Evolutionary conservation across 768 basidiomycete genomes (phyloP).

Genomic region (Pleurotus sapidus): DNA sequence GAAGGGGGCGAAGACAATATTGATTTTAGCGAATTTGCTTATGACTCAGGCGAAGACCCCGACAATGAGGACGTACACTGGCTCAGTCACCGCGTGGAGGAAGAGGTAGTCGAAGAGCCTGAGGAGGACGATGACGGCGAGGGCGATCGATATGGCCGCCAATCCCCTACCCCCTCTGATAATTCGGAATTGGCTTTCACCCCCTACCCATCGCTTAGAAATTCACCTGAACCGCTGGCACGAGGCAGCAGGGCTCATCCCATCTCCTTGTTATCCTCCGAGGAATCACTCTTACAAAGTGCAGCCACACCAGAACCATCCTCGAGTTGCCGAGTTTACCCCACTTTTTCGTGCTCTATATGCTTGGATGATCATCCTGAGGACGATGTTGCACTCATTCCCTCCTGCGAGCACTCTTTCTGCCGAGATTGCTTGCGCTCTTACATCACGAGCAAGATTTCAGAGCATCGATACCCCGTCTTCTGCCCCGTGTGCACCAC

Average conservation of each 20-base stretch:
- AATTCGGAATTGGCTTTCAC: background rate
- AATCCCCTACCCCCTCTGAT: slow-evolving; percentile 4
- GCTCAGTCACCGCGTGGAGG: slow-evolving; percentile 1
- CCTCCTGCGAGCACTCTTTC: slow-evolving; percentile 40
- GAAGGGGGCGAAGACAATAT: background rate
- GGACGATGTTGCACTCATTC: slow-evolving; percentile 37
- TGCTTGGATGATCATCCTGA: slow-evolving; percentile 44
- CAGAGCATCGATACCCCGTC: slow-evolving; percentile 46
- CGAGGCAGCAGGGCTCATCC: background rate
- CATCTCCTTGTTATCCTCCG: slow-evolving; percentile 7
- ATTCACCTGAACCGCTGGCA: background rate
- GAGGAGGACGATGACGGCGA: slow-evolving; percentile 33
- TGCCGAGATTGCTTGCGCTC: slow-evolving; percentile 43
- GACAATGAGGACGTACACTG: background rate
- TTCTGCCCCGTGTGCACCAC: slow-evolving; percentile 47
- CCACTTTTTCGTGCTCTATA: slow-evolving; percentile 41
- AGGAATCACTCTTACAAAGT: slow-evolving; percentile 20
- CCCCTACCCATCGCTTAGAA: background rate
- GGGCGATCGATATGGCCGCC: slow-evolving; percentile 15
- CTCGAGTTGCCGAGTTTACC: slow-evolving; percentile 33
- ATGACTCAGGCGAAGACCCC: background rate
- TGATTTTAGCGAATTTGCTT: background rate
- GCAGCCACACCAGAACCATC: slow-evolving; percentile 24
- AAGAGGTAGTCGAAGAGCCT: slow-evolving; percentile 17
- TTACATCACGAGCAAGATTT: slow-evolving; percentile 34